Evolutionary conservation across 2,329 filamentous ascomycete genomes (phyloP).

Genomic region (Aspergillus nomiae): DNA sequence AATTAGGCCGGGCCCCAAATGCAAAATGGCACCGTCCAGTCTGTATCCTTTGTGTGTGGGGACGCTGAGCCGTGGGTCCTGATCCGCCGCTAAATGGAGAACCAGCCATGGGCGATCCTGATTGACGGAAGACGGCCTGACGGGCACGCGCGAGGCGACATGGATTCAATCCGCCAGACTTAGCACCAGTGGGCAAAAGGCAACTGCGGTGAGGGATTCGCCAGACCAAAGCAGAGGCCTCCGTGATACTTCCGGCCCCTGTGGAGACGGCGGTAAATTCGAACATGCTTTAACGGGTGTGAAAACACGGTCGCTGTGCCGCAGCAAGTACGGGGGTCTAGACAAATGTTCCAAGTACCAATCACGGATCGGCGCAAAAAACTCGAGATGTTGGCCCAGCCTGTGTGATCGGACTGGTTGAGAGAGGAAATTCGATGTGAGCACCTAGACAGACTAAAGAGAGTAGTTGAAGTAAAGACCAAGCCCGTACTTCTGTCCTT

Average conservation of each 20-base stretch:
- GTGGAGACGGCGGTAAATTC: conserved; percentile 27
- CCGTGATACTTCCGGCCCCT: conserved; percentile 14
- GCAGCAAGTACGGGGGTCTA: conserved; percentile 4
- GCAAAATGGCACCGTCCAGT: conserved; percentile 1
- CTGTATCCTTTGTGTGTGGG: conserved; percentile 14
- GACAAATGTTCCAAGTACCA: conserved; percentile 10
- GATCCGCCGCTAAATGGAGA: conserved; percentile 28
- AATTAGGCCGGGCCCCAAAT: conserved; percentile 15
- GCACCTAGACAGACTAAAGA: background rate
- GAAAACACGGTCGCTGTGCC: conserved; percentile 5
- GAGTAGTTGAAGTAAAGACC: background rate
- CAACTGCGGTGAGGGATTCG: conserved; percentile 17
- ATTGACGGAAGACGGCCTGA: conserved; percentile 19
- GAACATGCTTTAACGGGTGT: conserved; percentile 10
- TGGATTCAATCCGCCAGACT: conserved; percentile 16
- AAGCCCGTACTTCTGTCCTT: background rate
- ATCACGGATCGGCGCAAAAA: conserved; percentile 7
- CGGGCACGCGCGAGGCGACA: conserved; percentile 19
- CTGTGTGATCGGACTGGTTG: conserved; percentile 4
- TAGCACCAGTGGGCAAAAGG: conserved; percentile 15
- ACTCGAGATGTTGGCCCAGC: background rate
- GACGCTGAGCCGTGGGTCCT: conserved; percentile 28
- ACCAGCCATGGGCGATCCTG: conserved; percentile 17
- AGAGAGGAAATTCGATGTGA: background rate
- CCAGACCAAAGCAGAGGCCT: conserved; percentile 17